A percentile compares a stretch with the other conserved stretches of the same genome.
Evolutionary conservation across 2,329 filamentous ascomycete genomes (phyloP).

Genomic region (Fusarium begoniae): DNA sequence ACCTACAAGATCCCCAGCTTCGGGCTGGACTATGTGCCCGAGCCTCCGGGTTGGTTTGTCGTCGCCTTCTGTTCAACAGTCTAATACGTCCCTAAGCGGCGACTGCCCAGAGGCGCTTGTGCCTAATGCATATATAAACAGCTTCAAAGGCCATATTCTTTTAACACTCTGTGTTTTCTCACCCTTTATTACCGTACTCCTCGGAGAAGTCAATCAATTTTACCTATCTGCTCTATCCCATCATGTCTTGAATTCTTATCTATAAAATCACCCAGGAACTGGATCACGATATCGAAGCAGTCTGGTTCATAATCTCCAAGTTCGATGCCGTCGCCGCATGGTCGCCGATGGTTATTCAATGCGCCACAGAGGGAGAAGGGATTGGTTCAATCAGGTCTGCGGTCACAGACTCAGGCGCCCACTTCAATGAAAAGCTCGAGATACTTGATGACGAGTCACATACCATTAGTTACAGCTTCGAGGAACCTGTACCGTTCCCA

Average conservation of each 20-base stretch:
- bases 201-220: fast-evolving
- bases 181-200: fast-evolving
- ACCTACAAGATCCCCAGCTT: fast-evolving
- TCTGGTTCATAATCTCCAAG: neutral
- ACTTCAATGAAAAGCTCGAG: neutral
- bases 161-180: neutral
- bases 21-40: fast-evolving
- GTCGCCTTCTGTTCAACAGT: neutral
- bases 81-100: neutral
- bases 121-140: neutral
- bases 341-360: neutral
- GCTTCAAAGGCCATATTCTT: fast-evolving
- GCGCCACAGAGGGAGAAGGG: neutral
- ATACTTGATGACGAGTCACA: neutral
- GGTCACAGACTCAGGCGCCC: fast-evolving
- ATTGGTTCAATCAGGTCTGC: neutral
- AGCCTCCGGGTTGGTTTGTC: neutral
- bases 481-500: neutral
- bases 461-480: neutral
- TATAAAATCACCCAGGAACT: neutral
- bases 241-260: neutral
- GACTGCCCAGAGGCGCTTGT: fast-evolving
- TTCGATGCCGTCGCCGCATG: neutral
- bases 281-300: neutral
- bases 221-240: neutral